Evolutionary conservation across 75 land plant genomes (phyloP).

Genomic region (Cryptomeria japonica): DNA sequence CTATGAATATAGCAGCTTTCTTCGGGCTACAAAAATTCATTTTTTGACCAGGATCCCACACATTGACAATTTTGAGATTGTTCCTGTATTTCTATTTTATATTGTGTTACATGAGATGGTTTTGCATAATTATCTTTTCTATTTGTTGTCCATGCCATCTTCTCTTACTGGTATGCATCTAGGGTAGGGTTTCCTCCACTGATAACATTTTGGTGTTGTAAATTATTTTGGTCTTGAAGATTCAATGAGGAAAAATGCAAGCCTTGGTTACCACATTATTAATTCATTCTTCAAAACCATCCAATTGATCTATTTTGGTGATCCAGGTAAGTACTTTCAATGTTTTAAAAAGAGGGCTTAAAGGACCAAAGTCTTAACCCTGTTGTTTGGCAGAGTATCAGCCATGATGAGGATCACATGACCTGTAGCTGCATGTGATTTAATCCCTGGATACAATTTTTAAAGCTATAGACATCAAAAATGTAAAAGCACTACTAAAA

Average conservation of each 20-base stretch:
- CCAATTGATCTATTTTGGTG: background rate
- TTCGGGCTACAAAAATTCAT: background rate
- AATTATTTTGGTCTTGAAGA: background rate
- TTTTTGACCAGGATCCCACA: background rate
- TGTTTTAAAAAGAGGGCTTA: background rate
- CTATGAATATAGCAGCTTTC: background rate
- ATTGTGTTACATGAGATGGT: background rate
- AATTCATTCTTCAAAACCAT: constrained; percentile 4
- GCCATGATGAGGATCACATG: background rate
- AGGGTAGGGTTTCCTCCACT: background rate
- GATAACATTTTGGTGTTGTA: background rate
- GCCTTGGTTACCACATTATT: background rate
- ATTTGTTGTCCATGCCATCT: background rate
- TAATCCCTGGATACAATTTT: background rate
- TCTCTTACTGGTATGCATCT: background rate
- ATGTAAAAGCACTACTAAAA: background rate
- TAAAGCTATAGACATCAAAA: background rate
- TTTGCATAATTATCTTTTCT: background rate
- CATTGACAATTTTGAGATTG: background rate
- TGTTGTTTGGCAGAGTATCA: background rate
- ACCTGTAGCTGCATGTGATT: background rate
- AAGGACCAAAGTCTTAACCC: background rate
- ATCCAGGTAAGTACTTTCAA: background rate
- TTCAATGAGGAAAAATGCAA: background rate
- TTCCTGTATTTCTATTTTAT: background rate